phyloP scores from a whole-genome alignment of 371 early-diverging fungal genomes.

The Mucor sp. region DNA sequence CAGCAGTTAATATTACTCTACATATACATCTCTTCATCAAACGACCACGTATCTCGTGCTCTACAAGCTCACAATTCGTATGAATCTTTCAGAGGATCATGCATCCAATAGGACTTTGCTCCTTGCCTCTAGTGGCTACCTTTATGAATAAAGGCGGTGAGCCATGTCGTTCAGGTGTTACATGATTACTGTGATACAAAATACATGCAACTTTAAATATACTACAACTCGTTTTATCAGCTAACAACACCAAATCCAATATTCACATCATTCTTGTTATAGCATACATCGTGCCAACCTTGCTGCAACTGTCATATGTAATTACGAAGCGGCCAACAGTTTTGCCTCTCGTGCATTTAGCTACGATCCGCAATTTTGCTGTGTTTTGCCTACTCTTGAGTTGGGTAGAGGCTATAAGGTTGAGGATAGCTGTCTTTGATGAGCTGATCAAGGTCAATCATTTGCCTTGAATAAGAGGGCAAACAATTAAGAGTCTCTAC shows the following conservation, averaged over 20 bases:
- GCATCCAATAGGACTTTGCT: neutral
- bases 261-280: neutral
- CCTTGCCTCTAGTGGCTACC: neutral
- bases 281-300: neutral
- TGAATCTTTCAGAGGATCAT: no score
- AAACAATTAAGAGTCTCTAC: no score
- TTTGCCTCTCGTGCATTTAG: no score
- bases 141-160: neutral
- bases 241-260: neutral
- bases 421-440: no score
- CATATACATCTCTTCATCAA: neutral
- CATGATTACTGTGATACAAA: neutral
- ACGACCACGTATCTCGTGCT: neutral
- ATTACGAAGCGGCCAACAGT: no score
- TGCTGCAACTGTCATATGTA: no score
- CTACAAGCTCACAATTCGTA: neutral
- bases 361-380: no score
- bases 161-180: neutral
- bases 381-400: no score
- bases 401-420: no score
- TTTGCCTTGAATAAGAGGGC: no score
- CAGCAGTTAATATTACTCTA: neutral
- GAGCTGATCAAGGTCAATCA: no score
- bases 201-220: neutral
- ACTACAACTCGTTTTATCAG: neutral